Evolutionary conservation across 2,329 filamentous ascomycete genomes (phyloP).

Genomic region (Aspergillus sp.): DNA sequence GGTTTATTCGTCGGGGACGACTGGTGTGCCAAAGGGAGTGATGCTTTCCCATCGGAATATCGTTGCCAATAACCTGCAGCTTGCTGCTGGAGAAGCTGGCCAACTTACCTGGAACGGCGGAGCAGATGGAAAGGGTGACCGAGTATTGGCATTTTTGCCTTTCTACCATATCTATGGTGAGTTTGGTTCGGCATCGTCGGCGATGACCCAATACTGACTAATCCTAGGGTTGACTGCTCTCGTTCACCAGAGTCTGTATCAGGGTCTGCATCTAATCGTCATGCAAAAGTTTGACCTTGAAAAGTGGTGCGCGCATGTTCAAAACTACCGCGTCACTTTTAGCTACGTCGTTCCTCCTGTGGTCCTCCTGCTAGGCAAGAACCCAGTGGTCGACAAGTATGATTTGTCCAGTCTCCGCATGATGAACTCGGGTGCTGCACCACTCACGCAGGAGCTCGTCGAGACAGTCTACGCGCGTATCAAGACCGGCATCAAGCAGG

Average conservation of each 20-base stretch:
- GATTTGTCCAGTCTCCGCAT: conserved; percentile 74
- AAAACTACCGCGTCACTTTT: conserved; percentile 71
- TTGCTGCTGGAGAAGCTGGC: conserved; percentile 48
- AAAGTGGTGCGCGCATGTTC: conserved; percentile 70
- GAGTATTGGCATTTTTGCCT: conserved; percentile 72
- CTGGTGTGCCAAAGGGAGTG: conserved; percentile 86
- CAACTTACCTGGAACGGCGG: conserved; percentile 57
- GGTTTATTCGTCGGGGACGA: conserved; percentile 86
- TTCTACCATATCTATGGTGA: conserved; percentile 88
- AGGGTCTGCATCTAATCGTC: conserved; percentile 63
- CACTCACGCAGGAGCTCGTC: conserved; percentile 74
- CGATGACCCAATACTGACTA: background rate
- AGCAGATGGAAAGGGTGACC: conserved; percentile 61
- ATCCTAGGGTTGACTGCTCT: conserved; percentile 62
- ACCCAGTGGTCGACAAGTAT: conserved; percentile 73
- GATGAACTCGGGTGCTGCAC: conserved; percentile 84
- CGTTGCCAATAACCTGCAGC: conserved; percentile 65
- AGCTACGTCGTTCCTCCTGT: conserved; percentile 81
- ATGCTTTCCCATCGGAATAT: conserved; percentile 81
- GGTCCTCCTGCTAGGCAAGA: conserved; percentile 73
- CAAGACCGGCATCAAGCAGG: conserved; percentile 80
- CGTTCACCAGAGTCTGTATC: conserved; percentile 63
- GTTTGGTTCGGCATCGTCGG: conserved; percentile 14
- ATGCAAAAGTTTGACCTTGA: conserved; percentile 80
- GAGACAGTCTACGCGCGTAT: conserved; percentile 70